phyloP scores from a whole-genome alignment of 2,329 filamentous ascomycete genomes.

The Diaporthe batatas region DNA sequence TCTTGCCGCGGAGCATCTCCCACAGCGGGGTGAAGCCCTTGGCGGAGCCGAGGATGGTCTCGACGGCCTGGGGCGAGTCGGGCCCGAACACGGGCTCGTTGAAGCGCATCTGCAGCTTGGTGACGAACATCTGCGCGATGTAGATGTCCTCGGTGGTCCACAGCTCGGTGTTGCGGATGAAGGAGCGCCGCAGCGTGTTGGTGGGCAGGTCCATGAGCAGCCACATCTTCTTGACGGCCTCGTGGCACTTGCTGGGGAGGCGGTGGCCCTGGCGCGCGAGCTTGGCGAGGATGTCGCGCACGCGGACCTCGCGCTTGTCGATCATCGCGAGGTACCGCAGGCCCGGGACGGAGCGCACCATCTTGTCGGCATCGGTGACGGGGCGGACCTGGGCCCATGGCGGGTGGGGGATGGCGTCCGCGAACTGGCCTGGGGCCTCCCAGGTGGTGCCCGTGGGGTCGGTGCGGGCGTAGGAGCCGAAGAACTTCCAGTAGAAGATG shows the following conservation, averaged over 20 bases:
- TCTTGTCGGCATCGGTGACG: conserved; percentile 42
- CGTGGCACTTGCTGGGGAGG: conserved; percentile 62
- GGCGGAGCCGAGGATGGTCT: conserved; percentile 72
- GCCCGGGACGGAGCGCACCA: conserved; percentile 68
- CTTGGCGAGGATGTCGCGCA: conserved; percentile 72
- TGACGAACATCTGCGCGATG: conserved; percentile 72
- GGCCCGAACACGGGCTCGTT: conserved; percentile 72
- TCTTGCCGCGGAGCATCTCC: conserved; percentile 69
- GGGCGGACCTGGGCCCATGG: conserved; percentile 33
- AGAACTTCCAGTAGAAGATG: conserved; percentile 74
- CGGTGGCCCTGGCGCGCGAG: conserved; percentile 71
- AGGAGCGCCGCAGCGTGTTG: conserved; percentile 64
- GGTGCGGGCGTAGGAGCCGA: conserved; percentile 66
- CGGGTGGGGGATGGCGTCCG: conserved; percentile 21
- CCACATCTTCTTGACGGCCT: conserved; percentile 77
- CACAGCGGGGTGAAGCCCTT: conserved; percentile 66
- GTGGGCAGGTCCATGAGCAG: conserved; percentile 76
- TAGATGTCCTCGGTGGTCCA: conserved; percentile 74
- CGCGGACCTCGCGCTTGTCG: conserved; percentile 66
- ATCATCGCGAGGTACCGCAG: conserved; percentile 79
- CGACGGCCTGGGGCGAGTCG: conserved; percentile 63
- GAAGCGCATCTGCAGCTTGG: conserved; percentile 80
- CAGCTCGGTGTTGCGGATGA: conserved; percentile 65
- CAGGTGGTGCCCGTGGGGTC: conserved; percentile 66
- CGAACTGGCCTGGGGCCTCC: conserved; percentile 44